phyloP scores from a whole-genome alignment of 225 moss, liverwort and hornwort genomes.

The Pseudoscleropodium purum region DNA sequence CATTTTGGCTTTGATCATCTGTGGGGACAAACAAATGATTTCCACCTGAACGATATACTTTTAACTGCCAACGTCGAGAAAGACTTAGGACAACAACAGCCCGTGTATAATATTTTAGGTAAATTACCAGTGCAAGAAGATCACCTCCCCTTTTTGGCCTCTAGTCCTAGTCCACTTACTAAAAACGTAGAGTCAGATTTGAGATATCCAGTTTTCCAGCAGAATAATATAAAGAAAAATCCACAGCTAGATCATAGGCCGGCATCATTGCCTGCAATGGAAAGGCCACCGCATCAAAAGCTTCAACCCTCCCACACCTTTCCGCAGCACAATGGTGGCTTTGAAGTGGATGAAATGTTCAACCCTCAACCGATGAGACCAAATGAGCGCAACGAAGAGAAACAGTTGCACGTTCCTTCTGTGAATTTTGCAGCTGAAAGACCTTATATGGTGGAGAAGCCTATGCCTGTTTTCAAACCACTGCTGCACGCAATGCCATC shows the following conservation, averaged over 20 bases:
- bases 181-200: constrained; percentile 16
- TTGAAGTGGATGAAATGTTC: constrained; percentile 15
- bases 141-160: constrained; percentile 13
- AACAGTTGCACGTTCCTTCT: constrained; percentile 1
- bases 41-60: constrained; percentile 22
- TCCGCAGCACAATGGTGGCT: constrained; percentile 3
- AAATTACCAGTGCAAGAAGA: constrained; percentile 23
- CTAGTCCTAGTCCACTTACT: constrained; percentile 15
- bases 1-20: constrained; percentile 22
- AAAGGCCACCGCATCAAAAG: constrained; percentile 17
- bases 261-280: constrained; percentile 11
- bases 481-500: constrained; percentile 5
- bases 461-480: constrained; percentile 24
- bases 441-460: constrained; percentile 10
- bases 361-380: constrained; percentile 4
- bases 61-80: constrained; percentile 20
- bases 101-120: constrained; percentile 25
- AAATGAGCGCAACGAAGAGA: constrained; percentile 21
- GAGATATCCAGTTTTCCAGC: constrained; percentile 23
- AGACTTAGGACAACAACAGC: constrained; percentile 18
- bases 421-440: background rate
- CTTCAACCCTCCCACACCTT: constrained; percentile 2
- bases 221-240: constrained; percentile 15
- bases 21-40: constrained; percentile 33
- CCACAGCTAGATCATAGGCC: constrained; percentile 24